A percentile compares a stretch with the other conserved stretches of the same genome.
Evolutionary conservation across 768 basidiomycete genomes (phyloP).

Genomic region (Scleroderma citrinum): DNA sequence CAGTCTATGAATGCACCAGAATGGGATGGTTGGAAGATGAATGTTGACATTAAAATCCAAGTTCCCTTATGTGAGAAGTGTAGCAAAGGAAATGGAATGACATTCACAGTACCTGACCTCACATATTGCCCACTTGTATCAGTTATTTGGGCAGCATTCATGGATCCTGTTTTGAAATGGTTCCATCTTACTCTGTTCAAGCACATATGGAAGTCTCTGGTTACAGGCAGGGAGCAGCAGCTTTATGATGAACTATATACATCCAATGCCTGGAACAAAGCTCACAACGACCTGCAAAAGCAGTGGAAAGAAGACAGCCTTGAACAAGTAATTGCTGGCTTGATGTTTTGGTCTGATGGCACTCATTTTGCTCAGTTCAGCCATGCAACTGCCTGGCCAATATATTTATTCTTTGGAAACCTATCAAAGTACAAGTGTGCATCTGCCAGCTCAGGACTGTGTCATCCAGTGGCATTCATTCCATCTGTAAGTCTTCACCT

Average conservation of each 20-base stretch:
- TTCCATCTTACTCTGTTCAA: constrained; percentile 23
- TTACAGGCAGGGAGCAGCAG: constrained; percentile 1
- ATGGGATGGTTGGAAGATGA: not conserved
- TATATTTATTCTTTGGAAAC: constrained; percentile 13
- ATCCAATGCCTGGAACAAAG: constrained; percentile 11
- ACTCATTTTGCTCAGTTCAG: constrained; percentile 19
- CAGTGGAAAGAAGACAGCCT: not conserved
- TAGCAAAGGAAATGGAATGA: not conserved
- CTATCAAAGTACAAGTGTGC: constrained; percentile 10
- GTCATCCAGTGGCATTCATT: constrained; percentile 11
- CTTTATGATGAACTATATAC: constrained; percentile 17
- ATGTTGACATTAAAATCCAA: no score
- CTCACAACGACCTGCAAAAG: constrained; percentile 13
- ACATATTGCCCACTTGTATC: constrained; percentile 9
- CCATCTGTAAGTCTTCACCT: not conserved
- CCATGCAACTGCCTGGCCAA: constrained; percentile 6
- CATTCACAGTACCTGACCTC: constrained; percentile 8
- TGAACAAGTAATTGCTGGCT: not conserved
- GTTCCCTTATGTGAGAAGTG: not conserved
- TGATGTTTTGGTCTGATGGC: constrained; percentile 14
- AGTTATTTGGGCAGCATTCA: constrained; percentile 8
- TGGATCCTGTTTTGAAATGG: not conserved
- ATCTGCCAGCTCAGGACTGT: not conserved
- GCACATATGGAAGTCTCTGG: constrained; percentile 6
- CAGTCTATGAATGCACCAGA: not conserved